phyloP scores from a whole-genome alignment of 73 alveolate genomes.

The Paramecium caudatum region DNA sequence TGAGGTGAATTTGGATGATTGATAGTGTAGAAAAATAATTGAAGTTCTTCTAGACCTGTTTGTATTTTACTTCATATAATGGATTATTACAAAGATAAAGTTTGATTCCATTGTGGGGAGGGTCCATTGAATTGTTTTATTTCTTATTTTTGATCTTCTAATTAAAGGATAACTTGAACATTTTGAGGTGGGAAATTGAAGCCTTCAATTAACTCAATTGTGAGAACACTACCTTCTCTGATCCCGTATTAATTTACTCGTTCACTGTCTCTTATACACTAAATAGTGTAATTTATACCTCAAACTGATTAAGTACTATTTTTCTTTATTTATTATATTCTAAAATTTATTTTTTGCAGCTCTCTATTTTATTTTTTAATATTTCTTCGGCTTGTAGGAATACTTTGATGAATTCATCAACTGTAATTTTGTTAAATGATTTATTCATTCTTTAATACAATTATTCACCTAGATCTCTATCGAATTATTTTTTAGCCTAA shows the following conservation, averaged over 20 bases:
- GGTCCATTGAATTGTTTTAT: background rate
- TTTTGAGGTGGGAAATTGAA: slow-evolving; percentile 19
- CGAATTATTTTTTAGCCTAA: slow-evolving; percentile 46
- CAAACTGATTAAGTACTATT: background rate
- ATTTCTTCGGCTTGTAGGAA: slow-evolving; percentile 52
- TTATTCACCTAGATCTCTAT: slow-evolving; percentile 59
- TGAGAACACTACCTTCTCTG: slow-evolving; percentile 8
- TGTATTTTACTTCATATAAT: background rate
- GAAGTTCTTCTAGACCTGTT: slow-evolving; percentile 62
- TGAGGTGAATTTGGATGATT: slow-evolving; percentile 49
- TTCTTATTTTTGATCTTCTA: slow-evolving; percentile 47
- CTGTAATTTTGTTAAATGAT: slow-evolving; percentile 32
- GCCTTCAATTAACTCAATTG: slow-evolving; percentile 18
- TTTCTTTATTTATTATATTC: slow-evolving; percentile 43
- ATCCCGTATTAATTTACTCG: slow-evolving; percentile 55
- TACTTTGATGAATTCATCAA: slow-evolving; percentile 41
- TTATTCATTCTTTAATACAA: slow-evolving; percentile 39
- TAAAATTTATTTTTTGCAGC: slow-evolving; percentile 33
- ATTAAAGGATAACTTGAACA: background rate
- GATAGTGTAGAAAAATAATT: slow-evolving; percentile 19
- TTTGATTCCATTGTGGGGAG: slow-evolving; percentile 34
- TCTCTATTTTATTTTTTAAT: slow-evolving; percentile 9
- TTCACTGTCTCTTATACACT: slow-evolving; percentile 39
- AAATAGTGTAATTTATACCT: background rate
- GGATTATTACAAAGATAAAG: background rate